Evolutionary conservation across 768 basidiomycete genomes (phyloP).

Genomic region (Lactarius sp.): DNA sequence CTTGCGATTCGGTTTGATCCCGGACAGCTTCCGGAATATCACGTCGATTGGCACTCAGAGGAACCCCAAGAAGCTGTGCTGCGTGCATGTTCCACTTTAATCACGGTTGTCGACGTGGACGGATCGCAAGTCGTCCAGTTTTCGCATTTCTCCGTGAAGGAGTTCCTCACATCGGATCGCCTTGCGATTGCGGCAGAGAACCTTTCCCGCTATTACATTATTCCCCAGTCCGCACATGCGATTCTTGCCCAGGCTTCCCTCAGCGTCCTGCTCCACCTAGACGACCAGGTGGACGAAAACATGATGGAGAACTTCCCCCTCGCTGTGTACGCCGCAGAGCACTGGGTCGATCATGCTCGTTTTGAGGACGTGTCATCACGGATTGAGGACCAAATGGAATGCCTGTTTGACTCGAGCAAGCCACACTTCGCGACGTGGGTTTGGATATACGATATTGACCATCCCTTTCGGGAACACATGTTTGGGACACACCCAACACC

Average conservation of each 20-base stretch:
- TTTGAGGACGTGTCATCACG: neutral
- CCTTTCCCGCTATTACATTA: neutral
- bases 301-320: neutral
- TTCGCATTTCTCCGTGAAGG: slow-evolving; percentile 9
- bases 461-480: neutral
- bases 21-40: too few relatives aligned
- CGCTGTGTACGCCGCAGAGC: neutral
- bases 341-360: slow-evolving; percentile 4
- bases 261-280: neutral
- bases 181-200: neutral
- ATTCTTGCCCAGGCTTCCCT: slow-evolving; percentile 6
- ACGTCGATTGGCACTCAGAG: too few relatives aligned
- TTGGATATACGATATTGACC: slow-evolving; percentile 4
- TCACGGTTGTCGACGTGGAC: neutral
- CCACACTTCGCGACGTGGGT: slow-evolving; percentile 2
- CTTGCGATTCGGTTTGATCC: too few relatives aligned
- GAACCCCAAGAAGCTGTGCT: too few relatives aligned
- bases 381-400: neutral
- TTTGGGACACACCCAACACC: neutral
- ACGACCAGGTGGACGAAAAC: neutral
- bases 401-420: neutral
- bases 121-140: slow-evolving; percentile 6
- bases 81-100: too few relatives aligned
- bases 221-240: neutral
- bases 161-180: slow-evolving; percentile 6